Evolutionary conservation across 495 filamentous ascomycete genomes (phyloP).

Genomic region (Talaromyces liani): DNA sequence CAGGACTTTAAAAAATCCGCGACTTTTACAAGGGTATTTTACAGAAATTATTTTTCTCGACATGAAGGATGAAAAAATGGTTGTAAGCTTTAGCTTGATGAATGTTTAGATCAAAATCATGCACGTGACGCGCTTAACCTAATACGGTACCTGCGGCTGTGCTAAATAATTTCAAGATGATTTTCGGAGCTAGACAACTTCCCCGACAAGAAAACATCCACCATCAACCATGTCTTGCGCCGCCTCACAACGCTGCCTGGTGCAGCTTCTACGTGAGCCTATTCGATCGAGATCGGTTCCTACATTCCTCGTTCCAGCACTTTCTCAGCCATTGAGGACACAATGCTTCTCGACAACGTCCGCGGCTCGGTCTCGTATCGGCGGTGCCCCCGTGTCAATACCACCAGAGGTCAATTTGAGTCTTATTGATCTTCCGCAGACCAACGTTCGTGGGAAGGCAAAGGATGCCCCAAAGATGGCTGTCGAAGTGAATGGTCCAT

Average conservation of each 20-base stretch:
- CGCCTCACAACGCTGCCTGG: conserved; percentile 24
- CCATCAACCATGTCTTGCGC: conserved; percentile 4
- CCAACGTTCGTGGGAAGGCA: conserved; percentile 39
- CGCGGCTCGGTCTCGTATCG: conserved; percentile 67
- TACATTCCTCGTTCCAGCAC: conserved; percentile 68
- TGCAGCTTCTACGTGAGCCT: conserved; percentile 32
- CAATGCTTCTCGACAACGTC: conserved; percentile 68
- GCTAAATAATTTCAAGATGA: conserved; percentile 1
- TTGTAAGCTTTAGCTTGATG: neutral
- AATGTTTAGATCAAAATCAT: neutral
- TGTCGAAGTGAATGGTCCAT: conserved; percentile 65
- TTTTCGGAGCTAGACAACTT: neutral
- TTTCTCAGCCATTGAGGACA: conserved; percentile 41
- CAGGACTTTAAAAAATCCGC: neutral
- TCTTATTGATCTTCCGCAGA: conserved; percentile 50
- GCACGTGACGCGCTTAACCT: conserved; percentile 6
- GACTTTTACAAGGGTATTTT: neutral
- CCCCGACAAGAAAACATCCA: neutral
- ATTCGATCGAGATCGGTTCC: conserved; percentile 42
- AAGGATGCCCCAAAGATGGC: conserved; percentile 48
- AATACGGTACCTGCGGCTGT: neutral
- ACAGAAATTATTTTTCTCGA: neutral
- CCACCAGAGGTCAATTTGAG: conserved; percentile 74
- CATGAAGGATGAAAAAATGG: neutral
- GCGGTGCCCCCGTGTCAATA: conserved; percentile 70